Conservation (phyloP, 1,139 yeast species). For the Candida buenavistaensis region DNA sequence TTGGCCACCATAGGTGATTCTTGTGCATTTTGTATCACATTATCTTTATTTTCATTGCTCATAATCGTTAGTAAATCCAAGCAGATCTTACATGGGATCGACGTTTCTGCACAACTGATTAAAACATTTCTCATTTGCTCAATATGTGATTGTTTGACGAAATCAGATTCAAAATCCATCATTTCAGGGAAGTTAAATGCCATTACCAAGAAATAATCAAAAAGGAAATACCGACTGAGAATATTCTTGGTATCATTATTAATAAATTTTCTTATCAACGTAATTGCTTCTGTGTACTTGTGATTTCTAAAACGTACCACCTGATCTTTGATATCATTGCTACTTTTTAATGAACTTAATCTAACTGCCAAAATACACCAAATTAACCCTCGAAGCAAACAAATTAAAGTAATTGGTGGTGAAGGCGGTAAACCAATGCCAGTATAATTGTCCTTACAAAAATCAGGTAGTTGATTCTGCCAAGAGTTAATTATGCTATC, state of each 20-base stretch:
- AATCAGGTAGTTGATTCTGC: slow-evolving; percentile 16
- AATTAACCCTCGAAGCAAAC: slow-evolving; percentile 16
- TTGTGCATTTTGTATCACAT: slow-evolving; percentile 8
- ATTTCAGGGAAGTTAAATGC: slow-evolving; percentile 21
- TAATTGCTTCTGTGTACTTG: slow-evolving; percentile 19
- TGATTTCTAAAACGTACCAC: slow-evolving; percentile 17
- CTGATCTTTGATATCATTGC: slow-evolving; percentile 12
- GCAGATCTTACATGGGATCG: slow-evolving; percentile 19
- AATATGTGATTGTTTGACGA: slow-evolving; percentile 10
- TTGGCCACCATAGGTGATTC: slow-evolving; percentile 17
- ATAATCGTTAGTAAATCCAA: slow-evolving; percentile 19
- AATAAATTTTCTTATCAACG: slow-evolving; percentile 14
- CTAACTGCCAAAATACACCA: slow-evolving; percentile 24
- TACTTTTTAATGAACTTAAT: slow-evolving; percentile 16
- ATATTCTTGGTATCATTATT: slow-evolving; percentile 12
- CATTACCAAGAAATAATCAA: slow-evolving; percentile 21
- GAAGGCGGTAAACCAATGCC: slow-evolving; percentile 11
- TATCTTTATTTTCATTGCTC: slow-evolving; percentile 9
- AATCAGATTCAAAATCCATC: slow-evolving; percentile 17
- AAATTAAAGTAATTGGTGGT: slow-evolving; percentile 18
- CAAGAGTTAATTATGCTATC: slow-evolving; percentile 16
- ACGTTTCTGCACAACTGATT: slow-evolving; percentile 12
- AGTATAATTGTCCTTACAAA: slow-evolving; percentile 16
- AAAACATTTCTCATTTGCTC: slow-evolving; percentile 15
- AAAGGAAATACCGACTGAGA: slow-evolving; percentile 18